phyloP scores from a whole-genome alignment of 345 rosid species.

The Salix koriyanagi region DNA sequence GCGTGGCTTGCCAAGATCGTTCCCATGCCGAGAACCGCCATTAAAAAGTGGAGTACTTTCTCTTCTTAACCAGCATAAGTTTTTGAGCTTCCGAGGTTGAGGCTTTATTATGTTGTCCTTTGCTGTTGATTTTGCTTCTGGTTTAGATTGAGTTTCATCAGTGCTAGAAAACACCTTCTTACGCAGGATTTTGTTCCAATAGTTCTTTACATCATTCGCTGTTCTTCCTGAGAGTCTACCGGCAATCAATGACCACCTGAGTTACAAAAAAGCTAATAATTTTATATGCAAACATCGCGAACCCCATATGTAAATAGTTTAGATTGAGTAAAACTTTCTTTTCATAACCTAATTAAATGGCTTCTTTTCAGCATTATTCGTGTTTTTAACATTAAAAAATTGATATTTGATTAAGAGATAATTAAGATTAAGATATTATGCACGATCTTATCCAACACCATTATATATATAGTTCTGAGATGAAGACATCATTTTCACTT shows the following conservation, averaged over 20 bases:
- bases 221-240: slow-evolving; percentile 52
- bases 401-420: no score
- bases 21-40: neutral
- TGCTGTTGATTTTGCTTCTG: neutral
- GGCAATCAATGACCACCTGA: slow-evolving; percentile 45
- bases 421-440: no score
- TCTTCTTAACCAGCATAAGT: neutral
- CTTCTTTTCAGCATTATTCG: no score
- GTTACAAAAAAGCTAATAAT: neutral
- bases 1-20: neutral
- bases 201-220: slow-evolving; percentile 39
- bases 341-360: no score
- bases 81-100: slow-evolving; percentile 21
- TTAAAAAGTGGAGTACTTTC: no score
- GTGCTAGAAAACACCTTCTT: neutral
- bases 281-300: no score
- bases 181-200: slow-evolving; percentile 22
- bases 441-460: no score
- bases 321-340: no score
- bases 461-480: no score
- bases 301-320: no score
- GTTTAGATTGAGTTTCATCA: neutral
- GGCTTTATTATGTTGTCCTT: slow-evolving; percentile 24
- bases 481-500: neutral
- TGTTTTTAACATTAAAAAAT: no score